Conservation (phyloP, 2,329 filamentous ascomycete species). For the Penicillium sp. region DNA sequence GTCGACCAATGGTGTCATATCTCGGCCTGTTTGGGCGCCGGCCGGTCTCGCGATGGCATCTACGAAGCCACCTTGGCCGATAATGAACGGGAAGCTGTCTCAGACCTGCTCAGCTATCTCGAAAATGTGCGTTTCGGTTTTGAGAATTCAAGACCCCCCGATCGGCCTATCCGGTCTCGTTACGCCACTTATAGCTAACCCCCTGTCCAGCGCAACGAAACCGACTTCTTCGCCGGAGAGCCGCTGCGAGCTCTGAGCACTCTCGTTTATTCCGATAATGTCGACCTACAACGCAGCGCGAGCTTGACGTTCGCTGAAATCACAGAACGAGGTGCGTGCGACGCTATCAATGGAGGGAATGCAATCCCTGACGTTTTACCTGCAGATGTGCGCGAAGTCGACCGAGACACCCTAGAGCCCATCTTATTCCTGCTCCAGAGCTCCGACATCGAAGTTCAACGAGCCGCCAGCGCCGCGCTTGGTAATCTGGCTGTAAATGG, state of each 20-base stretch:
- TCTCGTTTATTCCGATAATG: conserved; percentile 96
- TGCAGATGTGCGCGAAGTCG: conserved; percentile 91
- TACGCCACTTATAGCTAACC: conserved; percentile 17
- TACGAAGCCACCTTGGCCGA: conserved; percentile 89
- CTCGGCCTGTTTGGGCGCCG: conserved; percentile 50
- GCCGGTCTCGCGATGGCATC: conserved; percentile 74
- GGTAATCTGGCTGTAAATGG: conserved; percentile 97
- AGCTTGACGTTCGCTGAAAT: conserved; percentile 99
- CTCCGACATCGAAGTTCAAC: conserved; percentile 92
- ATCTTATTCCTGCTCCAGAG: conserved; percentile 95
- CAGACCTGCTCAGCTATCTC: conserved; percentile 89
- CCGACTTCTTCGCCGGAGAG: conserved; percentile 96
- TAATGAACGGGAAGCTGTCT: conserved; percentile 93
- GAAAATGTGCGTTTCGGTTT: conserved; percentile 74
- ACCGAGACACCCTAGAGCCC: conserved; percentile 89
- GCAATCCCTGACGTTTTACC: conserved; percentile 17
- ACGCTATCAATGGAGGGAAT: conserved; percentile 2
- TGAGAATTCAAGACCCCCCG: not conserved
- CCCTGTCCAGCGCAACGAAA: conserved; percentile 74
- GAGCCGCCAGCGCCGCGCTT: conserved; percentile 90
- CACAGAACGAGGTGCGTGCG: conserved; percentile 78
- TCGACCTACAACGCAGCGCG: conserved; percentile 93
- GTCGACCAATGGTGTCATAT: conserved; percentile 46
- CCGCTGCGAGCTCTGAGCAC: conserved; percentile 91
- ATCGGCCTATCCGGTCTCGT: not conserved